Evolutionary conservation across 2,329 filamentous ascomycete species (phyloP).

Genomic region (Botrytis fragariae): DNA sequence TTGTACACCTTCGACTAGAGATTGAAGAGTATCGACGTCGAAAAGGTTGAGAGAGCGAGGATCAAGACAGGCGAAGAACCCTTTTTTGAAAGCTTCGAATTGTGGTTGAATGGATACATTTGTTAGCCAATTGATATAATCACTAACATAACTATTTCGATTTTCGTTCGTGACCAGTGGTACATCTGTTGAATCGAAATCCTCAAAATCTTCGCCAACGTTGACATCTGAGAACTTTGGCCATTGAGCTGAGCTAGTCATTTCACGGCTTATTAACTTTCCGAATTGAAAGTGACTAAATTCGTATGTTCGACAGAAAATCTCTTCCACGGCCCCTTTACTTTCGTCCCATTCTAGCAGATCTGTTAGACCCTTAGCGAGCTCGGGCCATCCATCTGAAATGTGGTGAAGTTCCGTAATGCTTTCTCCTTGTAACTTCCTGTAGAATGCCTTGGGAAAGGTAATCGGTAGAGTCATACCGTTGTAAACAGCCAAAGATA

Average conservation of each 20-base stretch:
- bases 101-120: conserved; percentile 75
- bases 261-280: conserved; percentile 55
- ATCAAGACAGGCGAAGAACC: conserved; percentile 75
- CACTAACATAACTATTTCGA: conserved; percentile 71
- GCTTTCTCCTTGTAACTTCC: conserved; percentile 68
- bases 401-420: conserved; percentile 73
- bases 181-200: conserved; percentile 42
- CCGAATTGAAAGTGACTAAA: conserved; percentile 67
- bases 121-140: conserved; percentile 83
- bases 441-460: conserved; percentile 82
- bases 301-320: conserved; percentile 82
- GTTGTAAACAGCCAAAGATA: conserved; percentile 90
- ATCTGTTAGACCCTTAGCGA: conserved; percentile 69
- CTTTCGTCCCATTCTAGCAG: conserved; percentile 74
- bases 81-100: conserved; percentile 74
- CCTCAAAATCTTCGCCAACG: conserved; percentile 42
- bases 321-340: conserved; percentile 73
- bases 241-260: conserved; percentile 48
- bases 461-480: conserved; percentile 87
- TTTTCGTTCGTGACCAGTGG: conserved; percentile 79
- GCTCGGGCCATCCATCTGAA: conserved; percentile 80
- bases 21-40: conserved; percentile 64
- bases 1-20: conserved; percentile 78
- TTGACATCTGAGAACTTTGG: conserved; percentile 48
- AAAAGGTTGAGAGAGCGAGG: conserved; percentile 70